phyloP scores from a whole-genome alignment of 805 yeast species.

The Wickerhamiella siamensis region DNA sequence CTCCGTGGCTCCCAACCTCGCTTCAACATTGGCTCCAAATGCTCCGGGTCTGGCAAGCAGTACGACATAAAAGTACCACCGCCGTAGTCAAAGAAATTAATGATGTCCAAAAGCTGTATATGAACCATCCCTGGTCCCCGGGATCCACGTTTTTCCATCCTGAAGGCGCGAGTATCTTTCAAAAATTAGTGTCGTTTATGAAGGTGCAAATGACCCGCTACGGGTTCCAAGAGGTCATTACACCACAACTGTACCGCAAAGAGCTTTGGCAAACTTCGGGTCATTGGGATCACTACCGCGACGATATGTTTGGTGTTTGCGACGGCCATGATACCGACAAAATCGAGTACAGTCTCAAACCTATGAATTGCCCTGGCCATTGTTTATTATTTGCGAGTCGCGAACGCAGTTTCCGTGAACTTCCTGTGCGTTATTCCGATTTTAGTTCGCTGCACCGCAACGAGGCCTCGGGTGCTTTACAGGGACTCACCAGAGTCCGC shows the following conservation, averaged over 20 bases:
- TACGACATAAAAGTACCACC: conserved; percentile 8
- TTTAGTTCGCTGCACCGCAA: conserved; percentile 87
- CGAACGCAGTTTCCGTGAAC: conserved; percentile 69
- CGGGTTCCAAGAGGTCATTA: conserved; percentile 83
- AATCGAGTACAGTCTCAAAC: conserved; percentile 64
- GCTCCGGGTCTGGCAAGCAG: not conserved
- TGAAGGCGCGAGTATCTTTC: conserved; percentile 78
- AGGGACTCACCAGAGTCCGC: conserved; percentile 86
- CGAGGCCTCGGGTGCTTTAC: conserved; percentile 85
- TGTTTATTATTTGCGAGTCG: conserved; percentile 66
- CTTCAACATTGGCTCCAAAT: no score
- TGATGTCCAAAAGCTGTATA: conserved; percentile 56
- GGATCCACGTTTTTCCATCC: conserved; percentile 89
- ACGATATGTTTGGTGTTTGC: conserved; percentile 83
- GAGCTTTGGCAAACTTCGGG: conserved; percentile 84
- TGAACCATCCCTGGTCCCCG: conserved; percentile 70
- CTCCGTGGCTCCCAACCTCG: no score
- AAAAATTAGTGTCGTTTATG: conserved; percentile 68
- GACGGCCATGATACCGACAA: conserved; percentile 28
- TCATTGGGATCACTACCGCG: conserved; percentile 89
- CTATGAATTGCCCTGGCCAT: conserved; percentile 65
- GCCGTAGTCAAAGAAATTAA: conserved; percentile 30
- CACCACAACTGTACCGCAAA: conserved; percentile 77
- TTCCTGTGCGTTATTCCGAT: conserved; percentile 77
- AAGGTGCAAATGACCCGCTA: conserved; percentile 63